Evolutionary conservation across 2,329 filamentous ascomycete species (phyloP).

Genomic region (Ascochyta clinopodiicola): DNA sequence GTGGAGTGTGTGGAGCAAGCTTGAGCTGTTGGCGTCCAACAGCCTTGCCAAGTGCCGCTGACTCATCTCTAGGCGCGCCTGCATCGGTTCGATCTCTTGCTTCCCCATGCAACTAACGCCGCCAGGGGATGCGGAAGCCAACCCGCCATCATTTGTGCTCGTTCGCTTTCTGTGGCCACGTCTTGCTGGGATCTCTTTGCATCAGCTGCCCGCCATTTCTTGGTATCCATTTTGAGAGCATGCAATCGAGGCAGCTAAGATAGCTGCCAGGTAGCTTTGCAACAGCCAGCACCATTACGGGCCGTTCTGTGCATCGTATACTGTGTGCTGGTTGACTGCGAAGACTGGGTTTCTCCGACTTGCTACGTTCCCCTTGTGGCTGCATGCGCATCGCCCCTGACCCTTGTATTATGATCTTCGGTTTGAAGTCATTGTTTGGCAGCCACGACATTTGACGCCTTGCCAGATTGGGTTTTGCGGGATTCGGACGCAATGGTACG

Average conservation of each 20-base stretch:
- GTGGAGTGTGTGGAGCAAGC: background rate
- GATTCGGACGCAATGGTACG: constrained; percentile 4
- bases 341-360: background rate
- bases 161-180: constrained; percentile 9
- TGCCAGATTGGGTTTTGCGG: constrained; percentile 4
- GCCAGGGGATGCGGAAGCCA: constrained; percentile 17
- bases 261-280: background rate
- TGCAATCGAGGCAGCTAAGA: background rate
- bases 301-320: background rate
- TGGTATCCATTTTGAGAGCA: background rate
- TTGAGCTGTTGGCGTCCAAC: background rate
- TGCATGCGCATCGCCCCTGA: constrained; percentile 10
- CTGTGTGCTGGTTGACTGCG: background rate
- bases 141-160: constrained; percentile 12
- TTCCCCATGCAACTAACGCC: constrained; percentile 15
- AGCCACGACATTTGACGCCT: constrained; percentile 8
- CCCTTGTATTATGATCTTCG: constrained; percentile 16
- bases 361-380: background rate
- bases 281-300: background rate
- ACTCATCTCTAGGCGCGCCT: background rate
- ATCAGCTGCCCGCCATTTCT: constrained; percentile 1
- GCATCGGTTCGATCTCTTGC: constrained; percentile 9
- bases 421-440: constrained; percentile 7
- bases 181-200: background rate
- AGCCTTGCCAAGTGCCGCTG: constrained; percentile 1